phyloP scores from a whole-genome alignment of 2,329 filamentous ascomycete species.

The Diaporthe eres region DNA sequence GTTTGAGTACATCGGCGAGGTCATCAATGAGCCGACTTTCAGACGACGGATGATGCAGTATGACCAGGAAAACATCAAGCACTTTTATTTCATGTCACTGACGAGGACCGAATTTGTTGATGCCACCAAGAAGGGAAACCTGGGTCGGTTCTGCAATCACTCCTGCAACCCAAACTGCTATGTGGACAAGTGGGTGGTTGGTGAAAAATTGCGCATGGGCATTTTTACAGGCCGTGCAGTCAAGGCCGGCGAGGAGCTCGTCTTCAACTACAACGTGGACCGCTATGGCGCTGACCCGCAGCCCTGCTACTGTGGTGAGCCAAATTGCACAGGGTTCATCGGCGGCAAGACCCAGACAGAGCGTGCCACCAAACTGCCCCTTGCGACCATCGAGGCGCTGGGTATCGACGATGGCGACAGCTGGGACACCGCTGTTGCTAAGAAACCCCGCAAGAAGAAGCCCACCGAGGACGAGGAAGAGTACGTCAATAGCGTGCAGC shows the following conservation, averaged over 20 bases:
- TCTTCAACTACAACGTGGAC: conserved; percentile 99
- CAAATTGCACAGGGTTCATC: conserved; percentile 96
- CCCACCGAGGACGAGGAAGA: conserved; percentile 92
- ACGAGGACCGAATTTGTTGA: conserved; percentile 97
- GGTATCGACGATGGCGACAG: conserved; percentile 93
- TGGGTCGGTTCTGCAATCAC: conserved; percentile 98
- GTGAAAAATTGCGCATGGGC: conserved; percentile 97
- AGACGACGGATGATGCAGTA: conserved; percentile 93
- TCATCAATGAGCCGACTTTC: conserved; percentile 94
- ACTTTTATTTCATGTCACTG: conserved; percentile 99
- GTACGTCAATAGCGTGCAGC: conserved; percentile 90
- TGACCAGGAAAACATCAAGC: conserved; percentile 95
- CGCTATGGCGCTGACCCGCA: conserved; percentile 97
- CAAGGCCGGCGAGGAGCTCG: conserved; percentile 90
- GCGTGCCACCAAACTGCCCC: conserved; percentile 90
- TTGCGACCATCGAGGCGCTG: conserved; percentile 92
- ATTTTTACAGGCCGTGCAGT: conserved; percentile 93
- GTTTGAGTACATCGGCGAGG: conserved; percentile 98
- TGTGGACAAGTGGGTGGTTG: conserved; percentile 99
- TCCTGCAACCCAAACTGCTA: conserved; percentile 99
- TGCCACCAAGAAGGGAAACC: conserved; percentile 95
- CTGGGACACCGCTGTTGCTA: conserved; percentile 92
- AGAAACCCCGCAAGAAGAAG: conserved; percentile 94
- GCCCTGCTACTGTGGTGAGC: conserved; percentile 95
- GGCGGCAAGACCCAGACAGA: conserved; percentile 98